A percentile compares a stretch with the other conserved stretches of the same genome.
Conservation (phyloP, 2,329 filamentous ascomycete genomes). For the Penicillium rolfsii region DNA sequence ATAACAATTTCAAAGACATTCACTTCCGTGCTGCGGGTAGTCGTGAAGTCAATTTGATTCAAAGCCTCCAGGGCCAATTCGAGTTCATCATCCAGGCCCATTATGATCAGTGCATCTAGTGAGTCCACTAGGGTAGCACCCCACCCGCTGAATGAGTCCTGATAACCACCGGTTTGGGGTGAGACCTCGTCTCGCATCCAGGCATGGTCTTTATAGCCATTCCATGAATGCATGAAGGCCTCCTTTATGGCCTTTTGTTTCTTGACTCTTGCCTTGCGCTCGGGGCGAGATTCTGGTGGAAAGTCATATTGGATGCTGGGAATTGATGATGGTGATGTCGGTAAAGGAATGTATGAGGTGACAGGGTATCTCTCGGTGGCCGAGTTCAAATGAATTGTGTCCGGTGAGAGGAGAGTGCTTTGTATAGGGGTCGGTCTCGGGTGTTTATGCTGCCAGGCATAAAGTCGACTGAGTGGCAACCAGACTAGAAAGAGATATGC, state of each 20-base stretch:
- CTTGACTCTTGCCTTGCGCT: constrained; percentile 63
- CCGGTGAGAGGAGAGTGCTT: constrained; percentile 12
- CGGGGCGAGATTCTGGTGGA: constrained; percentile 60
- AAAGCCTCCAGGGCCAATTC: constrained; percentile 73
- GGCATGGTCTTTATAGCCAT: constrained; percentile 77
- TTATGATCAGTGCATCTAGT: constrained; percentile 83
- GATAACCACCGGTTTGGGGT: constrained; percentile 68
- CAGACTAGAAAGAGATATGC: constrained; percentile 28
- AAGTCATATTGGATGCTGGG: constrained; percentile 79
- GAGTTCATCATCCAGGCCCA: constrained; percentile 77
- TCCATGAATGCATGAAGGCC: constrained; percentile 79
- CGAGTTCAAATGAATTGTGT: constrained; percentile 67
- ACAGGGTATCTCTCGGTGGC: constrained; percentile 77
- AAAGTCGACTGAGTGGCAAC: constrained; percentile 16
- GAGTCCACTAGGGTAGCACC: constrained; percentile 83
- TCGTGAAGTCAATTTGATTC: constrained; percentile 79
- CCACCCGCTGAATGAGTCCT: constrained; percentile 91
- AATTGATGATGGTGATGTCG: constrained; percentile 70
- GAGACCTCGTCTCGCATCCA: constrained; percentile 85
- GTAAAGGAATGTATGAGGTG: constrained; percentile 69
- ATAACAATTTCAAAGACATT: constrained; percentile 93
- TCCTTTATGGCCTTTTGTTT: constrained; percentile 70
- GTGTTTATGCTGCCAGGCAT: constrained; percentile 16
- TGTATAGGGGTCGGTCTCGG: constrained; percentile 19
- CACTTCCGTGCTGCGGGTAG: constrained; percentile 67